Conservation (phyloP, 768 basidiomycete genomes). For the Fomitopsis serialis region DNA sequence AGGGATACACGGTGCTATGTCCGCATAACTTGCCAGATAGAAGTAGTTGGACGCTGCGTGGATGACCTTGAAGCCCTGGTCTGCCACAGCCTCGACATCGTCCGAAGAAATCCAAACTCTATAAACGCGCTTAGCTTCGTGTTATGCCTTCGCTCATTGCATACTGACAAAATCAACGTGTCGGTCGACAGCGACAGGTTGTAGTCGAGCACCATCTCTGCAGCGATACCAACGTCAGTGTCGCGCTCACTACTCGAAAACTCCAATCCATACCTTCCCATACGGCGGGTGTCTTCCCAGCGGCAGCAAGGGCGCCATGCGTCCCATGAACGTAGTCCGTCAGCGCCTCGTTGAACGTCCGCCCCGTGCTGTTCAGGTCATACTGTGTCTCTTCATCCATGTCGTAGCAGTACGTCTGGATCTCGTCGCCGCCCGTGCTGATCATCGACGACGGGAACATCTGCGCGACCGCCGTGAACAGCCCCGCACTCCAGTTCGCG, state of each 20-base stretch:
- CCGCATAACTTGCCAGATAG: constrained; percentile 55
- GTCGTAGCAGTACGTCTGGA: constrained; percentile 37
- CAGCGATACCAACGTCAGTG: not conserved
- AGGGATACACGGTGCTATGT: not conserved
- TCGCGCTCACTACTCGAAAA: not conserved
- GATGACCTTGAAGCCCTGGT: constrained; percentile 56
- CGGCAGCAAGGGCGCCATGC: constrained; percentile 25
- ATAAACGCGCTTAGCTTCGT: too few relatives aligned
- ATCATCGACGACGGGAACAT: constrained; percentile 32
- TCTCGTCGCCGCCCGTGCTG: constrained; percentile 45
- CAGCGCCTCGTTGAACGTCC: constrained; percentile 35
- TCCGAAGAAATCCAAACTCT: constrained; percentile 73
- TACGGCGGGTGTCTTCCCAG: constrained; percentile 45
- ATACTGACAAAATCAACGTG: constrained; percentile 53
- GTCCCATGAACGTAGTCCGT: constrained; percentile 29
- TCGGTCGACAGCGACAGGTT: constrained; percentile 29
- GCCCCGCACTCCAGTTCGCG: constrained; percentile 26
- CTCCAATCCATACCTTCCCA: constrained; percentile 30
- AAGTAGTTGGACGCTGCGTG: constrained; percentile 75
- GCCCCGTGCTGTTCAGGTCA: constrained; percentile 23
- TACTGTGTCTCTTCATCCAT: constrained; percentile 30
- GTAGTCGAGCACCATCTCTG: constrained; percentile 32
- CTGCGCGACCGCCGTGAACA: constrained; percentile 27
- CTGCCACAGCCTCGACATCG: constrained; percentile 53
- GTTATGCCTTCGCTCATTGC: too few relatives aligned